Conservation (phyloP, 768 basidiomycete species). For the Mrakia gelida region DNA sequence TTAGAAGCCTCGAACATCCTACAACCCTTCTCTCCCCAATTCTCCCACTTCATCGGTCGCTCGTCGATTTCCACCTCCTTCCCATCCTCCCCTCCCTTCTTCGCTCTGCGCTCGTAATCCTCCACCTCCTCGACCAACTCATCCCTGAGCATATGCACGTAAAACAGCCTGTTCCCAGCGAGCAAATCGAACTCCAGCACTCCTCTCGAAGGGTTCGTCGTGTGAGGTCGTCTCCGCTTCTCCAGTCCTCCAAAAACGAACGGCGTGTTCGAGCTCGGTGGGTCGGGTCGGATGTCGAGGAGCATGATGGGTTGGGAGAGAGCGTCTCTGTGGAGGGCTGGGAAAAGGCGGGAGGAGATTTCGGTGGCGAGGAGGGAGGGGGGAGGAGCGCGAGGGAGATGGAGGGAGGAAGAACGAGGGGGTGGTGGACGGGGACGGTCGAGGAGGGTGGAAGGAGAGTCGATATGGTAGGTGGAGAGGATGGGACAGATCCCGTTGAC, state of each 20-base stretch:
- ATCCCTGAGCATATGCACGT: not conserved
- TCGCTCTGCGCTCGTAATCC: not conserved
- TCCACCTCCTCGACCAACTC: not conserved
- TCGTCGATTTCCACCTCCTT: not conserved
- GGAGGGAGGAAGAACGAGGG: not conserved
- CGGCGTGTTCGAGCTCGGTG: not conserved
- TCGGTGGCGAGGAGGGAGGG: not conserved
- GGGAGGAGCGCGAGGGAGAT: not conserved
- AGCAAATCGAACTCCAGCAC: slow-evolving; percentile 11
- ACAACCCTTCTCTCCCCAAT: not conserved
- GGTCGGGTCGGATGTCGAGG: slow-evolving; percentile 21
- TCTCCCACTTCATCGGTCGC: not conserved
- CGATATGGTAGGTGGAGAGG: not conserved
- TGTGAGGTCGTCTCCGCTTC: not conserved
- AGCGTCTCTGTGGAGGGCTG: not conserved
- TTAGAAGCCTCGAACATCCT: not conserved
- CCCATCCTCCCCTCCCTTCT: not conserved
- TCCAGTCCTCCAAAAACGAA: not conserved
- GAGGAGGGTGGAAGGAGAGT: not conserved
- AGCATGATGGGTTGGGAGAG: not conserved
- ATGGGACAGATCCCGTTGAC: not conserved
- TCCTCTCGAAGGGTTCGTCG: not conserved
- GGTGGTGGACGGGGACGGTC: not conserved
- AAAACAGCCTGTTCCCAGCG: not conserved
- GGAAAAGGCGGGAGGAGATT: not conserved